Conservation (phyloP, 139 green algal species). For the Bryopsis sp. region DNA sequence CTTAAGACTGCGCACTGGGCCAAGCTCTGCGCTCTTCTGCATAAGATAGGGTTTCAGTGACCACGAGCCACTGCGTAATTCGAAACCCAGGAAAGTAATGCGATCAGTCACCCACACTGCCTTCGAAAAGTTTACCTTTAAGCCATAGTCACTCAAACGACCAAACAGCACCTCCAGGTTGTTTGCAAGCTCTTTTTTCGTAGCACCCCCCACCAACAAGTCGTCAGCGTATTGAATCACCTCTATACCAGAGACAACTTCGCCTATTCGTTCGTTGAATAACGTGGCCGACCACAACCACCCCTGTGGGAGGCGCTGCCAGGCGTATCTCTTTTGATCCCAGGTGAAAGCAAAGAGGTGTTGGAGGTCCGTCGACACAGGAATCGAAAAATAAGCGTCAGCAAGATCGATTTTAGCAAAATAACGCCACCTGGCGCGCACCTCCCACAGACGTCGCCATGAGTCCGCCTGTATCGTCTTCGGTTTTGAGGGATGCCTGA, state of each 20-base stretch:
- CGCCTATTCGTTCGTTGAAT: constrained; percentile 10
- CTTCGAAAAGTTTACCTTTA: constrained; percentile 19
- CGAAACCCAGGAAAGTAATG: constrained; percentile 9
- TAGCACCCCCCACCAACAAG: constrained; percentile 7
- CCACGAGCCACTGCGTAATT: constrained; percentile 1
- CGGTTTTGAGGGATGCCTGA: not conserved
- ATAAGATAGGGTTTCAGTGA: not conserved
- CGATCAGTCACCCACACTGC: not conserved
- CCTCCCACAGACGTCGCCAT: constrained; percentile 9
- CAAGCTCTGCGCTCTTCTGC: not conserved
- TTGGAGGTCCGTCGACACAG: not conserved
- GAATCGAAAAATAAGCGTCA: constrained; percentile 14
- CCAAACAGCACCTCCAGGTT: not conserved
- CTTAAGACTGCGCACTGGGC: not conserved
- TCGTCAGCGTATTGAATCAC: constrained; percentile 9
- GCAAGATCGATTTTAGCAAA: constrained; percentile 11
- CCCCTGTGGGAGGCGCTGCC: constrained; percentile 12
- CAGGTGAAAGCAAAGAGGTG: constrained; percentile 8
- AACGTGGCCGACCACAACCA: constrained; percentile 13
- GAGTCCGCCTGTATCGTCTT: constrained; percentile 7
- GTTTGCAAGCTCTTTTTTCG: constrained; percentile 1
- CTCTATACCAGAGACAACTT: constrained; percentile 8
- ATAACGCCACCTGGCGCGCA: not conserved
- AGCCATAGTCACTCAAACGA: not conserved
- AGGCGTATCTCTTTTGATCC: not conserved